Percentiles rank a stretch among this genome's conserved stretches.
Evolutionary conservation across 306 rosid species (phyloP).

Genomic region (Vigna radiata): DNA sequence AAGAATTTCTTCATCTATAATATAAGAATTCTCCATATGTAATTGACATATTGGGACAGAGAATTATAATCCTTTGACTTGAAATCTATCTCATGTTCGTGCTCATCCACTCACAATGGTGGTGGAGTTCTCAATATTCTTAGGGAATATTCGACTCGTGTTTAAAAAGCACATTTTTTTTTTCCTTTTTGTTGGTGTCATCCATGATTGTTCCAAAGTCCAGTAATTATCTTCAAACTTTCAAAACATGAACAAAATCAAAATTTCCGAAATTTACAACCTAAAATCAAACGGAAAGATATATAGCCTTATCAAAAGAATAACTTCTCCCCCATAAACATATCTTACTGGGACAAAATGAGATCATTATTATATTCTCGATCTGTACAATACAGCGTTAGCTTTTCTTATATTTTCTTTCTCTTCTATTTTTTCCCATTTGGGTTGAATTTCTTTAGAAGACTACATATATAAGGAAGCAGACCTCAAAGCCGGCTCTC

Average conservation of each 20-base stretch:
- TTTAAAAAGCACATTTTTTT: background rate
- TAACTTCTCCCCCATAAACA: background rate
- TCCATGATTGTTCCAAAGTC: constrained; percentile 16
- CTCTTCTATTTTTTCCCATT: constrained; percentile 12
- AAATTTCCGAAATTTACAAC: background rate
- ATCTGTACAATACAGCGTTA: constrained; percentile 44
- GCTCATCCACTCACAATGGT: constrained; percentile 15
- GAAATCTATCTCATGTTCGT: background rate
- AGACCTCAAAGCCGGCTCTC: constrained; percentile 15
- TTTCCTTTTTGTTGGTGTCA: background rate
- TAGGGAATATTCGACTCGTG: background rate
- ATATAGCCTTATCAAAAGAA: background rate
- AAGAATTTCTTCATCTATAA: no score
- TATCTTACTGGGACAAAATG: constrained; percentile 34
- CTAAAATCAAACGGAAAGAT: background rate
- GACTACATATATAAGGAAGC: constrained; percentile 22
- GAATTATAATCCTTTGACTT: constrained; percentile 1
- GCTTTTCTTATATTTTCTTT: constrained; percentile 7
- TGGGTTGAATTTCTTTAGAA: background rate
- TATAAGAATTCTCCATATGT: no score
- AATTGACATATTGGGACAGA: constrained; percentile 1
- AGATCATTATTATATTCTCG: constrained; percentile 23
- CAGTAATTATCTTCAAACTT: background rate
- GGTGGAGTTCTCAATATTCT: constrained; percentile 12
- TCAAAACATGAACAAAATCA: background rate